Evolutionary conservation across 352 stramenopile species (phyloP), one percentile per base, ranked within the genome.

Genomic region (Phytophthora citrophthora): DNA sequence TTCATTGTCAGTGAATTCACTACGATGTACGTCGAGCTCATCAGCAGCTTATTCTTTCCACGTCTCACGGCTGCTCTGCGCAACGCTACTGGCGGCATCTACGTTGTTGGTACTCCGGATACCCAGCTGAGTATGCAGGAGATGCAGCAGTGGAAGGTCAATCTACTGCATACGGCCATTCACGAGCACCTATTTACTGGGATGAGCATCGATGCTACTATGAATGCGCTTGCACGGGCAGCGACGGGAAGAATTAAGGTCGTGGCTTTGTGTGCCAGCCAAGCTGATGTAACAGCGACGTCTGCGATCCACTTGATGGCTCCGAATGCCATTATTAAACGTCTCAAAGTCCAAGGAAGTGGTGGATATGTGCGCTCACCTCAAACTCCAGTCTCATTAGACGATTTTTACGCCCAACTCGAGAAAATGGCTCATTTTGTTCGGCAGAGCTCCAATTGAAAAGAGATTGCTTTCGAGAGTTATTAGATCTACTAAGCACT

Each of bases 21-120:
- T 2, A 72, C 69, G 7, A 47, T 51, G 29, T 83, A 78, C 56
- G 74, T 88, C 2, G 65, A 83, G 38, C 39, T 76, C 26, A 64
- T 79, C 49, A 79, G 71, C 62, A 73, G 68, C 2, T 46, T 80
- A 16, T 83, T 88, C 45, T 88, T 88, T 46, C 76, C 79, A 15
- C 66, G 74, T 0, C 52, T 88, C 13, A 75, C 69, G 0, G 49
- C 51, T 2, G 73, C 66, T 11, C 59, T 88, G 27, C 51, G 59
- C 6, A 71, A 26, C 44, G 59, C 62, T 40, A 68, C 68, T 11
- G 46, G 12, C 1, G 74, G 79, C 9, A 65, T 88, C 47, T 81
- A 82, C 44, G 74, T 88, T 31, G 47, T 88, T 8, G 79, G 79
- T 1, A 61, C 40, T 4, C 69, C 69, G 0, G 59, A 77, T 41